phyloP scores from a whole-genome alignment of 768 basidiomycete genomes.

The Serpula lacrymans region DNA sequence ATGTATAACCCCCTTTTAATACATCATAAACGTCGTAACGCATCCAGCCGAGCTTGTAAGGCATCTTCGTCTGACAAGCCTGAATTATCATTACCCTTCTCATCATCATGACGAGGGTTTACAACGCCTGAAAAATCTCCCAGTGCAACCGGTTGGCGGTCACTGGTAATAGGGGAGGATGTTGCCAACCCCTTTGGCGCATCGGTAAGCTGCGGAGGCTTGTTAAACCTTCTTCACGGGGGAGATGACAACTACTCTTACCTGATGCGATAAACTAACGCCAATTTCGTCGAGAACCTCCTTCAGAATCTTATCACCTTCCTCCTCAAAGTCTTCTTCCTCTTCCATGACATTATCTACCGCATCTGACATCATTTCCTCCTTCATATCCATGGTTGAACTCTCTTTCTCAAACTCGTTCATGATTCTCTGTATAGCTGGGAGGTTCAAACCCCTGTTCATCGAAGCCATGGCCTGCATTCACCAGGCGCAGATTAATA shows the following conservation, averaged over 20 bases:
- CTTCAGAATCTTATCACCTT: slow-evolving; percentile 92
- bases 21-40: slow-evolving; percentile 53
- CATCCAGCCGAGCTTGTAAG: slow-evolving; percentile 90
- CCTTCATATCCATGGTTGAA: slow-evolving; percentile 99
- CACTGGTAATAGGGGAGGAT: slow-evolving; percentile 57
- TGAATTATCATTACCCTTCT: slow-evolving; percentile 36
- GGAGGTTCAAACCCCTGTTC: slow-evolving; percentile 95
- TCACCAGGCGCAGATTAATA: slow-evolving; percentile 4
- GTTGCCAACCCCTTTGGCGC: slow-evolving; percentile 68
- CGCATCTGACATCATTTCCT: slow-evolving; percentile 99
- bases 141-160: slow-evolving; percentile 79
- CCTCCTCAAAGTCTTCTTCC: slow-evolving; percentile 95
- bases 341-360: slow-evolving; percentile 98
- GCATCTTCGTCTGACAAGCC: slow-evolving; percentile 81
- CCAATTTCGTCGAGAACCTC: slow-evolving; percentile 98
- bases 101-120: slow-evolving; percentile 31
- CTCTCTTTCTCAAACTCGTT: slow-evolving; percentile 98
- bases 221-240: slow-evolving; percentile 9
- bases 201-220: slow-evolving; percentile 64
- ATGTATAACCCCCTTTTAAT: slow-evolving; percentile 11
- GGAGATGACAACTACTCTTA: slow-evolving; percentile 23
- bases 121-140: slow-evolving; percentile 55
- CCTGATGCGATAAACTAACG: slow-evolving; percentile 84
- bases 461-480: slow-evolving; percentile 94
- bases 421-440: slow-evolving; percentile 94